Evolutionary conservation across 2,329 filamentous ascomycete species (phyloP), one percentile per base, ranked within the genome.

Genomic region (Setomelanomma holmii): DNA sequence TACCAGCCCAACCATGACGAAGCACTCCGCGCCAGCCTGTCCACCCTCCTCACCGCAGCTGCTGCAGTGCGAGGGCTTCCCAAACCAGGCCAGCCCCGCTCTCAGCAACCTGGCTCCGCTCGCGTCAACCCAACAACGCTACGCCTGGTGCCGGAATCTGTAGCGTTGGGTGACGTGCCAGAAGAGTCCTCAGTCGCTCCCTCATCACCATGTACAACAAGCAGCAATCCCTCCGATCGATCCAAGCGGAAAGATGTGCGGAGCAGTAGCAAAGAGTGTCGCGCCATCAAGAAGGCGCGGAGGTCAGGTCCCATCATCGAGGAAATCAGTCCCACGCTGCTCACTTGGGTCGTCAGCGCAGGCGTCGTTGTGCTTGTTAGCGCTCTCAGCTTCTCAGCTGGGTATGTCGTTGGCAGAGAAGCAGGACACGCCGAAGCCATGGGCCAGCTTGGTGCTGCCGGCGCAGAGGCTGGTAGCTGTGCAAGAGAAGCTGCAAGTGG

Each of bases 41-140:
- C 92, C 1, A 98, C 95, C 0, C 83, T 99, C 11, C 84, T 99
- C 11, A 97, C 93, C n/a, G 96, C 91, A 67, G 93, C 92, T 0
- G 92, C 93, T 3, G 95, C 93, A 0, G 95, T 93, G 1, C 85
- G 95, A 38, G 89, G 89, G 4, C 80, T 95, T 14, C 86, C 89
- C 1, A 96, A 95, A 58, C 66, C 74, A 21, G 71, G 72, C n/a
- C 75, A 77, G 45, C 55, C 63, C 33, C 65, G 69, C 30, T 55
- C 47, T 30, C 43, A 66, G 66, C 52, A 77, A 75, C 40, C 68
- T 55, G 40, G 74, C 39, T 68, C 69, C 30, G 65, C 64, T 49
- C 74, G 77, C 17, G 66, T 81, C 27, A 80, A 83, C 44, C 81
- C 84, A 11, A 75, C 78, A 7, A 77, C 82, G 1, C 80, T 88